Percentiles rank a stretch among this genome's conserved stretches.
Conservation (phyloP, 768 basidiomycete genomes). For the Boletus sensibilis region DNA sequence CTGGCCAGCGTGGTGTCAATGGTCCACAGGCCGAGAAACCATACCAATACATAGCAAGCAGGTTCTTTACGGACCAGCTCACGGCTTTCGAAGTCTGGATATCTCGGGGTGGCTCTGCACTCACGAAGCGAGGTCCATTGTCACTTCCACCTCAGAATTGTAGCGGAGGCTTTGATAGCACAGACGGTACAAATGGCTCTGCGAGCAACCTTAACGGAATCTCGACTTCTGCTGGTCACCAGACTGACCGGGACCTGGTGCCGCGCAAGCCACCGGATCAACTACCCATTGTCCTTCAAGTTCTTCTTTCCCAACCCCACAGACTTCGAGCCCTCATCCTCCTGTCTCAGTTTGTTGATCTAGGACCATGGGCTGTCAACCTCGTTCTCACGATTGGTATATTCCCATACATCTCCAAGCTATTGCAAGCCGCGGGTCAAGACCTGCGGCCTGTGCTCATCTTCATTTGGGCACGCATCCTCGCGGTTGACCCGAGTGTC, state of each 20-base stretch:
- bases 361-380: conserved; percentile 98
- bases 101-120: conserved; percentile 83
- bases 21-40: conserved; percentile 42
- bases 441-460: conserved; percentile 97
- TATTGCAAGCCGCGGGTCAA: conserved; percentile 90
- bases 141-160: conserved; percentile 58
- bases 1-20: conserved; percentile 19
- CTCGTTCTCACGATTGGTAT: conserved; percentile 95
- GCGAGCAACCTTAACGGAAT: conserved; percentile 19
- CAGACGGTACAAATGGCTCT: conserved; percentile 17
- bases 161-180: conserved; percentile 26
- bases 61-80: conserved; percentile 94
- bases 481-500: conserved; percentile 93
- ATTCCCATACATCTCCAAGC: conserved; percentile 96
- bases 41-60: conserved; percentile 78
- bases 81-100: conserved; percentile 99
- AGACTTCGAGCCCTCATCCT: conserved; percentile 93
- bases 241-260: conserved; percentile 48
- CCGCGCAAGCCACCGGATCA: conserved; percentile 95
- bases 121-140: conserved; percentile 73
- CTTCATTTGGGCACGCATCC: conserved; percentile 98
- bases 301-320: conserved; percentile 93
- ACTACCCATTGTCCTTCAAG: conserved; percentile 95
- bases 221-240: conserved; percentile 2
- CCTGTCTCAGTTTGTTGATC: conserved; percentile 94